Base-by-base conservation (phyloP, 2,329 filamentous ascomycete species). In the Calcarisporium arbuscula region DNA sequence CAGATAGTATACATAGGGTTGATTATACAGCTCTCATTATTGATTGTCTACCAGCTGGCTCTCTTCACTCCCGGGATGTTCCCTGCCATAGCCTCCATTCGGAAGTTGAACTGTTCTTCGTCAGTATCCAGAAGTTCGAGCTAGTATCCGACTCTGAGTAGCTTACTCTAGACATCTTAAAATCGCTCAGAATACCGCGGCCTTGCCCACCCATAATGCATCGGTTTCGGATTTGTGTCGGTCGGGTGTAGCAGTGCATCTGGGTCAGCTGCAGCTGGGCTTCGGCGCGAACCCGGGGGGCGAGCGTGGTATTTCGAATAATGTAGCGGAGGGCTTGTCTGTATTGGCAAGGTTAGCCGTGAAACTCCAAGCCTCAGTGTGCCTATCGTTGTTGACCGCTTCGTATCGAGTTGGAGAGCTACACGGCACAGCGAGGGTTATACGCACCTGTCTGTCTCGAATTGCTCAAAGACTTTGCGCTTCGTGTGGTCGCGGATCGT, bases 401-500 rank as follows among this genome's bases (percentile, higher is more conserved):
- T n/a, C n/a, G n/a, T n/a, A n/a, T n/a, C n/a, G n/a, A 43, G 22
- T 30, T n/a, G 5, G 22, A 25, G 22, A 9, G 10, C 22, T 25
- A 10, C 10, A 25, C 22, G 22, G 30, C 2, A 7, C 12, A 15
- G 19, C 11, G 17, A n/a, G 31, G 20, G 15, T 25, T 29, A 21
- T 27, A 11, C 60, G 44, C 69, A 94, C 89, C 90, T 82, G 65
- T 95, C 84, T 5, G 88, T 78, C 68, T 98, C 92, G 56, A 82
- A 70, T 57, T 87, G 72, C 56, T 83, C 84, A 54, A 89, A 95
- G 39, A 88, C 85, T 67, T 94, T 90, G 53, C 92, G 84, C 77
- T 96, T 98, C 36, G 88, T 89, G 67, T 96, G 87, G 63, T 98
- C 92, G 52, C 92, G 86, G 57, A 98, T 83, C 47, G 85, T 76